Evolutionary conservation across 2,329 filamentous ascomycete genomes (phyloP), one percentile per base, ranked within the genome.

Genomic region (Verticillium zaregamsianum): DNA sequence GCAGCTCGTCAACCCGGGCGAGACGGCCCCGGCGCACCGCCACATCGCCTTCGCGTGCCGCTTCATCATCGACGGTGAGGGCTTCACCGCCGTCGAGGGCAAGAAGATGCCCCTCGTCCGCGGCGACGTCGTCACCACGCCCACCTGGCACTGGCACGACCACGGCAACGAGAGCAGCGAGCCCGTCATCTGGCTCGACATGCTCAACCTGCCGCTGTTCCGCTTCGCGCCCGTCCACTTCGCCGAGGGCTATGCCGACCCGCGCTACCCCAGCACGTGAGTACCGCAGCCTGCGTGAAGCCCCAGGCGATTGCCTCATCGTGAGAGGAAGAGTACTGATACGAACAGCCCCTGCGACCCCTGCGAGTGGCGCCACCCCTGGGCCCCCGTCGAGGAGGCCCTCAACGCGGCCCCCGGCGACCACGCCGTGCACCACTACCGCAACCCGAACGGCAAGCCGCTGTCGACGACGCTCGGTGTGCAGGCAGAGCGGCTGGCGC

Each of bases 121-220:
- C 2, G 83, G 83, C 9, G 84, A 86, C 64, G 80, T 86, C 1
- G 82, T 86, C 15, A 70, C 86, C 1, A 87, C 84, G 0, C 84
- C 83, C 0, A 80, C 77, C 0, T 86, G 84, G 84, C 80, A 85
- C 67, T 86, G 81, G 77, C 84, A 86, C 63, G 84, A 86, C 63
- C 84, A 87, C 61, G 84, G 84, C 3, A 86, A 86, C 57, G 82
- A 86, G 61, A 80, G 82, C 9, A 73, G 75, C 1, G 75, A 75
- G 1, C 82, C 82, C 0, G 80, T 86, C 69, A 80, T 87, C 32
- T 87, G 84, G 84, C 73, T 87, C 1, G 84, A 86, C 66, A 81
- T 79, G 4, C 69, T 87, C 1, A 81, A 86, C 69, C 68, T 86
- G 2, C 83, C 84, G 0, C 71, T 77, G 3, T 86, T 83, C 67